Evolutionary conservation across 2,329 filamentous ascomycete genomes (phyloP).

Genomic region (Zasmidium angulare): DNA sequence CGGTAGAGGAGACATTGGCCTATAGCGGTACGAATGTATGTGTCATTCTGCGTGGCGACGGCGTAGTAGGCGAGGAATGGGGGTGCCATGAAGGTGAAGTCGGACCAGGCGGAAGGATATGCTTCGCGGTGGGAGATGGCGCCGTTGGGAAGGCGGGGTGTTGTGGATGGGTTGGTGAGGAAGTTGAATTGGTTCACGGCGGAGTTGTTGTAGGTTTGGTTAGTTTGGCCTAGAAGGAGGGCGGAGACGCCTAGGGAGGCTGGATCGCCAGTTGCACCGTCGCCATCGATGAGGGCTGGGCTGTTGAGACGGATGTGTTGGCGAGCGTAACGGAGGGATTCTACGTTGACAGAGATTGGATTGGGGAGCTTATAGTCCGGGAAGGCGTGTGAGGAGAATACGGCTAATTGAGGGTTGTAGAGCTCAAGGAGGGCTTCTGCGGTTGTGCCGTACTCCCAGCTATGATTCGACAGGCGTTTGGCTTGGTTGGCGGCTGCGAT

Average conservation of each 20-base stretch:
- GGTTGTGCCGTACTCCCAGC: slow-evolving; percentile 45
- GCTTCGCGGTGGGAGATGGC: slow-evolving; percentile 51
- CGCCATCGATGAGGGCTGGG: slow-evolving; percentile 36
- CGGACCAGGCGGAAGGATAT: slow-evolving; percentile 49
- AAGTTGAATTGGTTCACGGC: slow-evolving; percentile 43
- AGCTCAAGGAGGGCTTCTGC: slow-evolving; percentile 44
- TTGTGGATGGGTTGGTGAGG: slow-evolving; percentile 34
- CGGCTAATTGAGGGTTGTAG: slow-evolving; percentile 36
- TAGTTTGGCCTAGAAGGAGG: slow-evolving; percentile 43
- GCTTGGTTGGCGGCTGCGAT: slow-evolving; percentile 11
- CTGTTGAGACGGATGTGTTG: slow-evolving; percentile 36
- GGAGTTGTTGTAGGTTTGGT: slow-evolving; percentile 39
- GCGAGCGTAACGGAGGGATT: slow-evolving; percentile 26
- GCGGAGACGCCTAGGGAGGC: slow-evolving; percentile 49
- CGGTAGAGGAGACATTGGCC: slow-evolving; percentile 46
- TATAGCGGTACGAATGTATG: slow-evolving; percentile 37
- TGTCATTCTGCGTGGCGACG: slow-evolving; percentile 38
- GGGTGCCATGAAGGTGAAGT: slow-evolving; percentile 52
- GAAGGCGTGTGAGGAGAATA: slow-evolving; percentile 34
- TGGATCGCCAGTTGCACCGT: slow-evolving; percentile 44
- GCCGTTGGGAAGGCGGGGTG: slow-evolving; percentile 33
- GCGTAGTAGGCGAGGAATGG: slow-evolving; percentile 51
- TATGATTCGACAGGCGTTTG: slow-evolving; percentile 16
- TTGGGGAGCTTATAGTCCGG: slow-evolving; percentile 8
- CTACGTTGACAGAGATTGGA: slow-evolving; percentile 5